phyloP scores from a whole-genome alignment of 495 filamentous ascomycete genomes.

The Aspergillus campestris region DNA sequence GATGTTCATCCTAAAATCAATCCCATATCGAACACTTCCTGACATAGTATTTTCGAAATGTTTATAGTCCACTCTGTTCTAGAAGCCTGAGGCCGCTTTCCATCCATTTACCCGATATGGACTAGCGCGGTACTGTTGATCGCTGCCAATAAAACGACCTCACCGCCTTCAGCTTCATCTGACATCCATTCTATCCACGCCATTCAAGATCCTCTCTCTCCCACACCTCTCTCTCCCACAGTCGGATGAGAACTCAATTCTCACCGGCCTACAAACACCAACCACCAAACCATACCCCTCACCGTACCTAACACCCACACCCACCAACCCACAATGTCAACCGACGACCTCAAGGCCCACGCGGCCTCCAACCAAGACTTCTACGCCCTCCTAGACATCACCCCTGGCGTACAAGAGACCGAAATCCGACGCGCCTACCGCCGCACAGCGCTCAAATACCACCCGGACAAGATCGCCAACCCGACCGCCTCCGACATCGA shows the following conservation, averaged over 20 bases:
- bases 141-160: too few species aligned
- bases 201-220: too few species aligned
- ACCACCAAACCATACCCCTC: not conserved
- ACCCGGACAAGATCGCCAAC: slow-evolving; percentile 72
- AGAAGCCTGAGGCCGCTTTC: too few species aligned
- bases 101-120: too few species aligned
- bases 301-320: not conserved
- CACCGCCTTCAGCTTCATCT: too few species aligned
- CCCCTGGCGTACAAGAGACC: slow-evolving; percentile 51
- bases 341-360: slow-evolving; percentile 46
- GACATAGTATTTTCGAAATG: too few species aligned
- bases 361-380: slow-evolving; percentile 64
- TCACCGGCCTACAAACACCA: slow-evolving; percentile 2
- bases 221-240: not conserved
- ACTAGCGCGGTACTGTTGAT: too few species aligned
- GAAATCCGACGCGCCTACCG: slow-evolving; percentile 85
- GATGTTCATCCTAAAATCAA: too few species aligned
- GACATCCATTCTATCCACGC: too few species aligned
- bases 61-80: too few species aligned
- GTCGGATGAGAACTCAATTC: not conserved
- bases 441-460: slow-evolving; percentile 78
- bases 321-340: slow-evolving; percentile 23
- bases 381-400: slow-evolving; percentile 70
- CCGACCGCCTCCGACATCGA: slow-evolving; percentile 50
- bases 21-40: too few species aligned